Percentiles rank a stretch among this genome's conserved stretches.
phyloP scores from a whole-genome alignment of 2,329 filamentous ascomycete species.

The Exophiala mesophila region DNA sequence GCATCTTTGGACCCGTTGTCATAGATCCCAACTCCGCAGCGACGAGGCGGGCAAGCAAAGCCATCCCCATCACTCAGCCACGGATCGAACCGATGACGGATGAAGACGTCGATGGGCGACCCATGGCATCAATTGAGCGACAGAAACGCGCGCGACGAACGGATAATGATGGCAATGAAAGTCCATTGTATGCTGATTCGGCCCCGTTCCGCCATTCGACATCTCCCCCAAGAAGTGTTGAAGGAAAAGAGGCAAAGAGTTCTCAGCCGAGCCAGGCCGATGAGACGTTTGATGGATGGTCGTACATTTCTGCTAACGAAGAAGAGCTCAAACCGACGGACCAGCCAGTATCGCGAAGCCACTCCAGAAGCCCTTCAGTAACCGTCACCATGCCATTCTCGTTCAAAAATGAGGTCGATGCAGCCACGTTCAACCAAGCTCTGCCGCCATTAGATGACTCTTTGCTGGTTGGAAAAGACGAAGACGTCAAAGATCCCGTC shows the following conservation, averaged over 20 bases:
- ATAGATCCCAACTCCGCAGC: constrained; percentile 60
- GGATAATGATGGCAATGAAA: constrained; percentile 63
- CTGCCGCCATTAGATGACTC: constrained; percentile 37
- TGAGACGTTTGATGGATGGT: constrained; percentile 22
- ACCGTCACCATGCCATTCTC: constrained; percentile 52
- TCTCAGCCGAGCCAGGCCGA: neutral
- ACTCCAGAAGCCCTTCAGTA: constrained; percentile 33
- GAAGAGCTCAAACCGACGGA: constrained; percentile 36
- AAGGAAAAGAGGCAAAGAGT: neutral
- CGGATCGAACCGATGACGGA: constrained; percentile 46
- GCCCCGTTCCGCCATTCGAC: constrained; percentile 28
- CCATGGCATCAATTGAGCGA: constrained; percentile 61
- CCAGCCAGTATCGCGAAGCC: constrained; percentile 34
- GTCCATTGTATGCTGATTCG: constrained; percentile 65
- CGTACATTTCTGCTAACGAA: constrained; percentile 25
- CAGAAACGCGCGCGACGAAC: constrained; percentile 67
- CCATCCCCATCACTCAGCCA: constrained; percentile 64
- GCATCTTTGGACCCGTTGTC: constrained; percentile 66
- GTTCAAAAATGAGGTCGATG: constrained; percentile 46
- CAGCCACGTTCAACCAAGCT: constrained; percentile 48
- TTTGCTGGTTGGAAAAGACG: neutral
- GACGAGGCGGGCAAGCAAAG: constrained; percentile 63
- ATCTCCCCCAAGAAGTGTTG: neutral
- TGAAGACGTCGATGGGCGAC: constrained; percentile 58
- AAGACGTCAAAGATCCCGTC: constrained; percentile 1